Conservation (phyloP, 1,284 basidiomycete species). For the Lentinus polychrous region DNA sequence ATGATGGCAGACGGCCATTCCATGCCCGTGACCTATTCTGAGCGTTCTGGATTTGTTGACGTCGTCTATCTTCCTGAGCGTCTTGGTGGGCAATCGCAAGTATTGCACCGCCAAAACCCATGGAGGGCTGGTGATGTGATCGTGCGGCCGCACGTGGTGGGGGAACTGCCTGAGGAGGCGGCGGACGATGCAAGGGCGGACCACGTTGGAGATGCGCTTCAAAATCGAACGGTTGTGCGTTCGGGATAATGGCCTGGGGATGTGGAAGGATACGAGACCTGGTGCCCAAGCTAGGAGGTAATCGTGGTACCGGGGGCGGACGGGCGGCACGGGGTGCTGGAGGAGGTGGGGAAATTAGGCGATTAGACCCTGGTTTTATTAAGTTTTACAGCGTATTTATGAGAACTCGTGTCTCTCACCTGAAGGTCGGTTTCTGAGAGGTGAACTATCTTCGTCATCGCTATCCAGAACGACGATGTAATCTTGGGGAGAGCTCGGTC, state of each 20-base stretch:
- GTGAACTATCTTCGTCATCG: constrained; percentile 33
- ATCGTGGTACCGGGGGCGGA: constrained; percentile 36
- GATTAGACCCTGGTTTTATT: constrained; percentile 1
- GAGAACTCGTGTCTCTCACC: constrained; percentile 5
- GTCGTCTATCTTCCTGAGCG: constrained; percentile 16
- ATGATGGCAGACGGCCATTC: too few relatives aligned
- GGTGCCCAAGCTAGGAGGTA: constrained; percentile 14
- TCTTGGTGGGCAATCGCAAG: constrained; percentile 35
- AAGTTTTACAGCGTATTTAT: neutral
- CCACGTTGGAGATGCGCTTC: constrained; percentile 26
- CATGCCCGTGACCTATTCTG: neutral
- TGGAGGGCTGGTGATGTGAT: constrained; percentile 48
- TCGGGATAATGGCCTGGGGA: constrained; percentile 33
- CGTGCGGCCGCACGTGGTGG: constrained; percentile 30
- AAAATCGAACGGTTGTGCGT: constrained; percentile 37
- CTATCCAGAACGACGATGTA: constrained; percentile 31
- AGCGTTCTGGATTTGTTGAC: neutral
- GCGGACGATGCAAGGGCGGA: constrained; percentile 14
- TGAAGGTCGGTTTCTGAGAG: constrained; percentile 18
- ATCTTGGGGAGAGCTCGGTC: constrained; percentile 9
- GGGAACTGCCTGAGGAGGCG: constrained; percentile 17
- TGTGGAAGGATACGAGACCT: constrained; percentile 15
- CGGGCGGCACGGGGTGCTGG: constrained; percentile 17
- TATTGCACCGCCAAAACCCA: constrained; percentile 66
- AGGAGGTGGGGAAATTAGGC: constrained; percentile 39